Percentiles rank a stretch among this genome's conserved stretches.
Conservation (phyloP, 768 basidiomycete species). For the Termitomyces sp. region DNA sequence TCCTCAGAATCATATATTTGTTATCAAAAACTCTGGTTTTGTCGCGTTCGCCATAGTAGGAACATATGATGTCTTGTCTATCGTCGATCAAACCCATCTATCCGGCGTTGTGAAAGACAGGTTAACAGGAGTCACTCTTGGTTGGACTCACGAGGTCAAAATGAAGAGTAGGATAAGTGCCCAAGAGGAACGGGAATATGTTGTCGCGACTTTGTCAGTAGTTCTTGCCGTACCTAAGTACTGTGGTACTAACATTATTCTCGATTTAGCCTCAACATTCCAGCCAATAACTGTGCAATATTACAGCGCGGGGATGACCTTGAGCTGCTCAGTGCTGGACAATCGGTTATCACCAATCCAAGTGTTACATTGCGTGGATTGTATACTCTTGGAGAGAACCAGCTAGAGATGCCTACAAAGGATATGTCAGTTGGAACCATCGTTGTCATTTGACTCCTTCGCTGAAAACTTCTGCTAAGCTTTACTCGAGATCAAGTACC, state of each 20-base stretch:
- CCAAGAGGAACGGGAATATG: slow-evolving; percentile 50
- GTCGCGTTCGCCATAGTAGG: slow-evolving; percentile 75
- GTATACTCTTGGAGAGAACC: slow-evolving; percentile 79
- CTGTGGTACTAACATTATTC: not conserved
- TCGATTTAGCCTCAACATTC: slow-evolving; percentile 61
- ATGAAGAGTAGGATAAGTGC: slow-evolving; percentile 57
- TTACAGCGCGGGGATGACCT: slow-evolving; percentile 78
- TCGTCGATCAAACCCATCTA: slow-evolving; percentile 83
- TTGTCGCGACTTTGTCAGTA: slow-evolving; percentile 72
- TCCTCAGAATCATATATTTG: slow-evolving; percentile 74
- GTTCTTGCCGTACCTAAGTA: not conserved
- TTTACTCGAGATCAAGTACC: slow-evolving; percentile 87
- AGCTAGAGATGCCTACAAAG: slow-evolving; percentile 83
- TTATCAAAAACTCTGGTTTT: slow-evolving; percentile 74
- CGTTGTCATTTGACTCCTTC: not conserved
- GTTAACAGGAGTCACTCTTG: slow-evolving; percentile 57
- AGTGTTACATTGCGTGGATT: slow-evolving; percentile 76
- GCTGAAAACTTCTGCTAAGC: slow-evolving; percentile 24
- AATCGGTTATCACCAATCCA: slow-evolving; percentile 81
- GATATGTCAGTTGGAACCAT: slow-evolving; percentile 53
- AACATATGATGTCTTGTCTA: slow-evolving; percentile 72
- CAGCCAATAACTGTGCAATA: slow-evolving; percentile 84
- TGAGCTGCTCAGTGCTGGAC: slow-evolving; percentile 72
- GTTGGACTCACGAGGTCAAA: slow-evolving; percentile 71
- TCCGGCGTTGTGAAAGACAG: slow-evolving; percentile 52